Evolutionary conservation across 495 filamentous ascomycete genomes (phyloP), one percentile per base, ranked within the genome.

Genomic region (Aspergillus affinis): DNA sequence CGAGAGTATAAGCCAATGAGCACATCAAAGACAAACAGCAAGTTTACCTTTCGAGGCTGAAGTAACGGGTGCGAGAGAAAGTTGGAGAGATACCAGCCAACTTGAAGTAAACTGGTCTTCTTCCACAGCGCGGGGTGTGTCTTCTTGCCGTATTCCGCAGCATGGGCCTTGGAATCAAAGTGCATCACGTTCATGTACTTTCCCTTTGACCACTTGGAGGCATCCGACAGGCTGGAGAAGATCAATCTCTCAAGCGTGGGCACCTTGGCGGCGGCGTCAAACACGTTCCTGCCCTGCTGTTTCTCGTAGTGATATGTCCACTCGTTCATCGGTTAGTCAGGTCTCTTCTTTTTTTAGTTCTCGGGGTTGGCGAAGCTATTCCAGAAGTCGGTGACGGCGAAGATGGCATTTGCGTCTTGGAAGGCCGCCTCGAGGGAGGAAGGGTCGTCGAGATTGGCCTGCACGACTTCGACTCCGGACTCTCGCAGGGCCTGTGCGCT

Each of bases 371-470:
- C 54, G 61, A 73, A 71, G 8, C 62, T 36, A 1, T 47, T 54
- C 72, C 71, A 78, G 69, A 81, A 84, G 56, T 84, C 79, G 3
- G 80, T 84, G 26, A 76, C 71, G 47, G 65, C 72, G 65, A 82
- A 86, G 65, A 84, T 78, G 36, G 65, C 74, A 27, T 69, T 66
- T 6, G 81, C 79, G 21, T 76, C 81, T 0, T 66, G 29, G 61
- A 85, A 79, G 19, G 80, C 82, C 15, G 58, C 30, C 10, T 62
- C 62, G 7, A 86, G 70, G 6, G 73, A 74, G 0, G 60, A 63
- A 17, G 68, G 61, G 41, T 79, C 69, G 54, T 79, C 68, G 8
- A 82, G 61, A 59, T 84, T 73, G 20, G 63, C 81, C 7, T 53
- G 26, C 8, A 83, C 75, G n/a, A 85, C 65, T 32, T 84, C 78